A percentile compares a stretch with the other conserved stretches of the same genome.
Conservation (phyloP, 257 asterid genomes). For the Nicotiana noctiflora region DNA sequence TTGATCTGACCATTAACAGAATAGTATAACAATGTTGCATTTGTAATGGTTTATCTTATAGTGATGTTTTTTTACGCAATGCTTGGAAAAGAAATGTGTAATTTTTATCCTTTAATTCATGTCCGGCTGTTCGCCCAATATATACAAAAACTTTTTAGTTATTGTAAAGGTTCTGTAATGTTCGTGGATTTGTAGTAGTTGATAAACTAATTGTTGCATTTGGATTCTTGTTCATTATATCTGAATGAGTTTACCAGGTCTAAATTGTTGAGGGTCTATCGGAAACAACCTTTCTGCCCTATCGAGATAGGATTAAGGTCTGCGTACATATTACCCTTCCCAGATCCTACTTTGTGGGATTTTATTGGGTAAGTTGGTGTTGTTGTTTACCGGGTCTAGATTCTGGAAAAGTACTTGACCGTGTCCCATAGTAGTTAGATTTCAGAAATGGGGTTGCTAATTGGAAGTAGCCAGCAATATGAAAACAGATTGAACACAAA, state of each 20-base stretch:
- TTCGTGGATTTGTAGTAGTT: not conserved
- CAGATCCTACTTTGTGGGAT: too few relatives aligned
- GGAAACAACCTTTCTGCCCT: too few relatives aligned
- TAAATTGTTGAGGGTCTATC: too few relatives aligned
- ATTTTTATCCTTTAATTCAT: constrained; percentile 10
- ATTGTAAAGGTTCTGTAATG: not conserved
- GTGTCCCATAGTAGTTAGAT: too few relatives aligned
- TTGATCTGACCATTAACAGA: constrained; percentile 40
- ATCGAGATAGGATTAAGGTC: too few relatives aligned
- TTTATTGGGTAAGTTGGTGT: too few relatives aligned
- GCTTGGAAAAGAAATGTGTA: constrained; percentile 17
- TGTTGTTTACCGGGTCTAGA: not conserved
- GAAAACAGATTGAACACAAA: too few relatives aligned
- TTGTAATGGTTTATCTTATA: constrained; percentile 30
- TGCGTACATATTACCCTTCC: too few relatives aligned
- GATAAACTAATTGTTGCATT: not conserved
- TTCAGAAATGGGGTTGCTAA: too few relatives aligned
- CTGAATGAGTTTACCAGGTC: not conserved
- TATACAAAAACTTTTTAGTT: not conserved
- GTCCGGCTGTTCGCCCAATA: not conserved
- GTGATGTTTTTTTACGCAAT: constrained; percentile 22
- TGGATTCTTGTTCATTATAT: not conserved
- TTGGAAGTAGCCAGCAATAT: too few relatives aligned
- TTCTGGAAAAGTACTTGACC: too few relatives aligned
- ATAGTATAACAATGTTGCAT: constrained; percentile 32